Evolutionary conservation across 1,139 yeast species (phyloP), one percentile per base, ranked within the genome.

Genomic region (Cylindricascospora bacillispora): DNA sequence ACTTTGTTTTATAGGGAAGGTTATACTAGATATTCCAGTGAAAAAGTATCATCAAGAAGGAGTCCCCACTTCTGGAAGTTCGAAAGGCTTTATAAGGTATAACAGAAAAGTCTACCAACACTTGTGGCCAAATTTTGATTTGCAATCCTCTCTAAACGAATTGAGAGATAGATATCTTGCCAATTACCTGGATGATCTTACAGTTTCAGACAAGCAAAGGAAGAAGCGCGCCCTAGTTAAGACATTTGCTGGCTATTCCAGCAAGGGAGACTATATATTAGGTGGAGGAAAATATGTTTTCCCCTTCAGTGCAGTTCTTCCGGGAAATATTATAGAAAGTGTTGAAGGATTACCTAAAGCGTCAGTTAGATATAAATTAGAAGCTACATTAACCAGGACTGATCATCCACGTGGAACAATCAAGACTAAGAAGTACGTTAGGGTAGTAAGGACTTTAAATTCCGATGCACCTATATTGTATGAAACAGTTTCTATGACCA

Each of bases 401-500:
- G 72, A 85, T 37, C 80, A 81, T 47, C 70, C 24, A 7, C n/a
- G 67, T 37, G 71, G 73, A 34, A 55, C 86, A 43, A 46, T 29
- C 12, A 20, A 63, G 10, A 65, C 85, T 15, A 75, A 72, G 43
- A 81, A 75, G 44, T 85, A 77, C 46, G 42, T 92, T 6, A 68
- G 95, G 36, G 75, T 92, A 10, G 72, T 89, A 10, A 66, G 98
- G 41, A 89, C 98, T 0, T 58, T 86, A 35, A 75, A 94, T 1
- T 70, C 93, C 1, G 97, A 86, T 54, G 72, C 93, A 0, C 70
- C 82, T 2, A 97, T 89, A 48, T 62, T 86, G 25, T 68, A 92
- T 0, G 97, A 89, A 56, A 83, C 97, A 0, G 81, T 85, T 42
- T 83, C 94, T 0, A 93, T 89, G 15, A 95, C 83, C 49, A 89